phyloP scores from a whole-genome alignment of 345 rosid species.

The Heritiera fomes region DNA sequence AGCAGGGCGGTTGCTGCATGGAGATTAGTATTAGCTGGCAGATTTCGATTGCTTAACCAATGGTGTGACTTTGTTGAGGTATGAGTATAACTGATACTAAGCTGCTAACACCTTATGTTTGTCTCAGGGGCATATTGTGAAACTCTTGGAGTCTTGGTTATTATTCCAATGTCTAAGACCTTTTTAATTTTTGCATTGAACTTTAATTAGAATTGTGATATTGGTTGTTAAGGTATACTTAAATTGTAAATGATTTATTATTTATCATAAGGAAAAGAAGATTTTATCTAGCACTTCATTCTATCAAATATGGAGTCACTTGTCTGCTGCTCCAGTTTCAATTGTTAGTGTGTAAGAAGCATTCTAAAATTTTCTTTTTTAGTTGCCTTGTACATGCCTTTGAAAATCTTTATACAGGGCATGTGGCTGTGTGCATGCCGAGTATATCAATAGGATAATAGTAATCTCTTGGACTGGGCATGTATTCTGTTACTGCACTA shows the following conservation, averaged over 20 bases:
- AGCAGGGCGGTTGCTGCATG: conserved; percentile 82
- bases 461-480: background rate
- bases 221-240: background rate
- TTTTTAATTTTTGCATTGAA: background rate
- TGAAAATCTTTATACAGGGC: conserved; percentile 1
- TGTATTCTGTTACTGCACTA: background rate
- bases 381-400: background rate
- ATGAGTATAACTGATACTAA: conserved; percentile 33
- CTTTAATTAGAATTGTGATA: background rate
- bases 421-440: background rate
- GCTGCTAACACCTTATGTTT: conserved; percentile 2
- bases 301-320: background rate
- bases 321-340: background rate
- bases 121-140: background rate
- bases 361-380: background rate
- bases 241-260: background rate
- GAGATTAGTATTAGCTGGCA: conserved; percentile 83
- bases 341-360: background rate
- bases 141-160: background rate
- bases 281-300: background rate
- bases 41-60: conserved; percentile 84
- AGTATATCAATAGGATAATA: background rate
- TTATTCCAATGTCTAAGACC: background rate
- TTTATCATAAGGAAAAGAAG: background rate
- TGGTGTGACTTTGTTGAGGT: conserved; percentile 97